Percentiles rank a stretch among this genome's conserved stretches.
phyloP scores from a whole-genome alignment of 805 yeast species.

The Nadsonia fulvescens region DNA sequence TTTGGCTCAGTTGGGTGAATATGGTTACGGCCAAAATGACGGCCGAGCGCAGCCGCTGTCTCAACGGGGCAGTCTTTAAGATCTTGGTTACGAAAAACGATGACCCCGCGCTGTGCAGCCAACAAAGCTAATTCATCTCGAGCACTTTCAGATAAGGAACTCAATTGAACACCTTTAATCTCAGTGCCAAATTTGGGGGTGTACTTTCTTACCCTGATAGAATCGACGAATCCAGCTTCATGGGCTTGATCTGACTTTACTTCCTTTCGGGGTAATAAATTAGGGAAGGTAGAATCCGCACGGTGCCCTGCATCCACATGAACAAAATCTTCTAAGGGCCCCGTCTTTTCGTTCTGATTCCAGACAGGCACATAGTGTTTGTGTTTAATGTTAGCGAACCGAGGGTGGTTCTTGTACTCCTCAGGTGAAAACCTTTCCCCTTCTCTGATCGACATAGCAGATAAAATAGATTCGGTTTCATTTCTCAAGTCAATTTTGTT shows the following conservation, averaged over 20 bases:
- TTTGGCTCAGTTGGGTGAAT: conserved; percentile 63
- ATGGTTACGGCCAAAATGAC: conserved; percentile 52
- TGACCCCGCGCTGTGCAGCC: conserved; percentile 59
- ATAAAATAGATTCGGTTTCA: too few relatives aligned
- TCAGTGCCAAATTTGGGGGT: conserved; percentile 62
- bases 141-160: conserved; percentile 31
- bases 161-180: conserved; percentile 42
- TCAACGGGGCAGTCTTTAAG: conserved; percentile 25
- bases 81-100: conserved; percentile 55
- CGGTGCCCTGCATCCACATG: conserved; percentile 44
- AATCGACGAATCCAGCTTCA: too few relatives aligned
- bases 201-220: too few relatives aligned
- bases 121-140: conserved; percentile 53
- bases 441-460: too few relatives aligned
- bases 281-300: conserved; percentile 39
- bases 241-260: too few relatives aligned
- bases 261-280: too few relatives aligned
- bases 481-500: too few relatives aligned
- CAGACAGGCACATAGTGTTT: conserved; percentile 52
- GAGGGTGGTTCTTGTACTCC: too few relatives aligned
- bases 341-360: conserved; percentile 39
- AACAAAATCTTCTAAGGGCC: conserved; percentile 37
- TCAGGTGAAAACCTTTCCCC: too few relatives aligned
- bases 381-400: too few relatives aligned
- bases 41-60: conserved; percentile 30